phyloP scores from a whole-genome alignment of 1,139 yeast species.

The Kluyveromyces marxianus region DNA sequence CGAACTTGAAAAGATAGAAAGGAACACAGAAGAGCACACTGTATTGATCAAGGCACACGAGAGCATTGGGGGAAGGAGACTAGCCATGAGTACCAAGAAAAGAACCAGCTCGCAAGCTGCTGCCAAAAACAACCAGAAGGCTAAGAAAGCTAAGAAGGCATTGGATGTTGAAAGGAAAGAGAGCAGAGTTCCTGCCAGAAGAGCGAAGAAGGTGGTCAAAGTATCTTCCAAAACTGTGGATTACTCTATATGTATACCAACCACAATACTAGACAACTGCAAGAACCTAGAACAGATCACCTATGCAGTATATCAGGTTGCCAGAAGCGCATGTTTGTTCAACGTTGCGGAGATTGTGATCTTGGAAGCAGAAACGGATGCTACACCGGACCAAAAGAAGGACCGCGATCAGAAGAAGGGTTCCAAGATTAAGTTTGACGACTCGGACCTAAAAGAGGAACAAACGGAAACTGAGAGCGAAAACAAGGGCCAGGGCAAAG shows the following conservation, averaged over 20 bases:
- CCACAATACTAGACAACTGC: constrained; percentile 53
- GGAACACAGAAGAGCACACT: too few species aligned
- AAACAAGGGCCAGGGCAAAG: too few species aligned
- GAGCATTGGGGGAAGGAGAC: too few species aligned
- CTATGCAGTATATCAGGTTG: constrained; percentile 65
- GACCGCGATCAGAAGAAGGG: constrained; percentile 5
- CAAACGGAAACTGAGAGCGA: too few species aligned
- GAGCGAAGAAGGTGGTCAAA: constrained; percentile 18
- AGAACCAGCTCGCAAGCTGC: background rate
- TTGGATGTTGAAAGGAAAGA: constrained; percentile 1
- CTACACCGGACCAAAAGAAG: constrained; percentile 7
- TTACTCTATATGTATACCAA: constrained; percentile 57
- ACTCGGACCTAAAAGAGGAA: constrained; percentile 4
- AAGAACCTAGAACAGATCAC: constrained; percentile 67
- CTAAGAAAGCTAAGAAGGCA: background rate
- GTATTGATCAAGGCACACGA: too few species aligned
- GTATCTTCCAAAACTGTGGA: constrained; percentile 22
- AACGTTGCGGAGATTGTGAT: constrained; percentile 68
- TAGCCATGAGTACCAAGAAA: background rate
- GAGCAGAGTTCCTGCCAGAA: constrained; percentile 5
- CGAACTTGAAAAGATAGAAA: too few species aligned
- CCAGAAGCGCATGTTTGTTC: constrained; percentile 63
- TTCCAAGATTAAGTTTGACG: constrained; percentile 7
- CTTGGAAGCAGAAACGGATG: constrained; percentile 35
- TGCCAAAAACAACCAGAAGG: background rate